Evolutionary conservation across 2,329 filamentous ascomycete species (phyloP), one percentile per base, ranked within the genome.

Genomic region (Taxawa tesnikishii): DNA sequence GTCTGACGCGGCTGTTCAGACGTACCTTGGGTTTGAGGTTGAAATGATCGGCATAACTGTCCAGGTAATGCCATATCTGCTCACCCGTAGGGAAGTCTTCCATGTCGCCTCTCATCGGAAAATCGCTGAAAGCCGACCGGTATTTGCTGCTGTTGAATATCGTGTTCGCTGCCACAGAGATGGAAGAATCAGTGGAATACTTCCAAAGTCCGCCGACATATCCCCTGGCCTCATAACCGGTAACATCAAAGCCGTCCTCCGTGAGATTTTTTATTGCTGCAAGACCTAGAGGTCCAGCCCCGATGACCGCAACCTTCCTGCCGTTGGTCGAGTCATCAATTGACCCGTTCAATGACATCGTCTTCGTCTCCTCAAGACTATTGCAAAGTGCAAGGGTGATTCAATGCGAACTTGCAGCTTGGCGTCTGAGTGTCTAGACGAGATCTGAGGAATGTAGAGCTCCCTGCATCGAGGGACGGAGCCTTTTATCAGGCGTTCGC

Each of bases 161-260:
- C 10, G 36, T 43, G 15, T 52, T 53, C 23, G 43, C 52, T 49
- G 39, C 32, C 3, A 28, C 26, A 5, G 38, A 42, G 25, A 42
- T 33, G 1, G 23, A 27, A 8, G 48, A 42, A 26, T 62, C 53
- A 0, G 53, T 44, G 2, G 53, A 52, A 36, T 53, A 58, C 4
- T 55, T 53, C 61, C 59, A 64, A 4, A 64, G 42, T 0, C 59
- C 60, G n/a, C 60, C 60, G 5, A 62, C 55, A 28, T 51, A 49
- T 5, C 38, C 38, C 10, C 56, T 45, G 18, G 54, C 46, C 42
- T 63, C 60, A 33, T 53, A 61, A 1, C 49, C 39, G 1, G 51
- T 56, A 5, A 50, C 59, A 12, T 51, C 43, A 36, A 63, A 63
- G 2, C 59, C 60, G 40, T 59, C 58, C 36, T 62, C 58, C 6